Evolutionary conservation across 495 filamentous ascomycete genomes (phyloP).

Genomic region (Daldinia loculata): DNA sequence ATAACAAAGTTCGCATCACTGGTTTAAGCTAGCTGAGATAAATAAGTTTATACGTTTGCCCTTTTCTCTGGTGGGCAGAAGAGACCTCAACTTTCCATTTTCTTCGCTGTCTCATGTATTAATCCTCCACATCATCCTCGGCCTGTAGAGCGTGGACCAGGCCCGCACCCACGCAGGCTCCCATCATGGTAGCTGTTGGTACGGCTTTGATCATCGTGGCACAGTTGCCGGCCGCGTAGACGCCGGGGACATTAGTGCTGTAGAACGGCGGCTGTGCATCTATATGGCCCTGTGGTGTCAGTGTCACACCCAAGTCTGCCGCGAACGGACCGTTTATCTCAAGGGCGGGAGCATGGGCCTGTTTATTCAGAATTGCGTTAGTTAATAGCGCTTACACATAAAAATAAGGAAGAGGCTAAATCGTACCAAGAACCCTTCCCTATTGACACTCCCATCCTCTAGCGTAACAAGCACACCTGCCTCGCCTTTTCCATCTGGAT

Average conservation of each 20-base stretch:
- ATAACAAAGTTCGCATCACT: no score
- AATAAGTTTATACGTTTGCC: no score
- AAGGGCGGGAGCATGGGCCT: constrained; percentile 36
- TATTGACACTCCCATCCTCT: constrained; percentile 37
- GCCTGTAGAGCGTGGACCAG: constrained; percentile 35
- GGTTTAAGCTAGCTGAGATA: no score
- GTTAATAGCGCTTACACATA: not conserved
- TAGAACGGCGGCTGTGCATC: constrained; percentile 40
- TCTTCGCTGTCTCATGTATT: not conserved
- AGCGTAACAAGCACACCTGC: constrained; percentile 39
- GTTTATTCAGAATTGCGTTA: not conserved
- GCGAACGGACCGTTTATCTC: constrained; percentile 40
- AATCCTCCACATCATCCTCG: constrained; percentile 35
- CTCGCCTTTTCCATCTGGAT: constrained; percentile 26
- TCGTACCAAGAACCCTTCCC: constrained; percentile 40
- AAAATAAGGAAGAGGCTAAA: not conserved
- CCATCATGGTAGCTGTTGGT: constrained; percentile 34
- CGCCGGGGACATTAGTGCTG: constrained; percentile 32
- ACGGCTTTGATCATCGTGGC: constrained; percentile 38
- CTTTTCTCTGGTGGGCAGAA: no score
- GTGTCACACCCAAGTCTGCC: constrained; percentile 28
- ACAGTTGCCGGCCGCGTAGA: constrained; percentile 44
- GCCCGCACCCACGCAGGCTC: constrained; percentile 32
- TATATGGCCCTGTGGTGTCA: constrained; percentile 38
- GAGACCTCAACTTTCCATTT: not conserved